phyloP scores from a whole-genome alignment of 2,329 filamentous ascomycete genomes.

The Bertia moriformis region DNA sequence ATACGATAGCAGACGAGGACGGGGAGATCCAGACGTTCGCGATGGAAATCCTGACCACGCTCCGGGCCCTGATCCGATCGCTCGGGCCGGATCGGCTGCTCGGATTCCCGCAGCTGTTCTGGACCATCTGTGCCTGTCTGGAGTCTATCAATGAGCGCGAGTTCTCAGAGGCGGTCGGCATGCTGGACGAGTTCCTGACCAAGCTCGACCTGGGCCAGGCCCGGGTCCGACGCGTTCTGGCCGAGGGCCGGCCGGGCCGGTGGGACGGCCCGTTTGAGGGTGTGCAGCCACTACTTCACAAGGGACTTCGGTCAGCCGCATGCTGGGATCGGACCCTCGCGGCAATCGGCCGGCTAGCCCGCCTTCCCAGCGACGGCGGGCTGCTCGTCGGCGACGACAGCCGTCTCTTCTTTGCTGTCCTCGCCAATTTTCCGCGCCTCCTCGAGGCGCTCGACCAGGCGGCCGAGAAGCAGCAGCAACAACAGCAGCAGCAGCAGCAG shows the following conservation, averaged over 20 bases:
- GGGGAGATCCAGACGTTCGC: slow-evolving; percentile 91
- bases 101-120: slow-evolving; percentile 90
- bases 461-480: slow-evolving; percentile 31
- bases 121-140: slow-evolving; percentile 90
- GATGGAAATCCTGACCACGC: slow-evolving; percentile 89
- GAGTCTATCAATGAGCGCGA: slow-evolving; percentile 95
- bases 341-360: slow-evolving; percentile 64
- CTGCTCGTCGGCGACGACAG: slow-evolving; percentile 68
- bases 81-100: slow-evolving; percentile 66
- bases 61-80: slow-evolving; percentile 81
- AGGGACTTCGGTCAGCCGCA: slow-evolving; percentile 73
- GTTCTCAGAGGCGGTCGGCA: slow-evolving; percentile 78
- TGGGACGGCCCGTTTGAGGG: slow-evolving; percentile 89
- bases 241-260: slow-evolving; percentile 64
- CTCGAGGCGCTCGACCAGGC: slow-evolving; percentile 60
- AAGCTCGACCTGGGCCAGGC: slow-evolving; percentile 70
- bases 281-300: slow-evolving; percentile 73
- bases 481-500: no score
- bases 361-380: slow-evolving; percentile 66
- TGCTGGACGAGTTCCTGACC: slow-evolving; percentile 74
- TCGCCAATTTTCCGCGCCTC: slow-evolving; percentile 81
- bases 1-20: slow-evolving; percentile 91
- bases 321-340: slow-evolving; percentile 67
- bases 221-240: slow-evolving; percentile 52
- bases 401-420: slow-evolving; percentile 68